phyloP scores from a whole-genome alignment of 345 rosid genomes.

The Excoecaria agallocha region DNA sequence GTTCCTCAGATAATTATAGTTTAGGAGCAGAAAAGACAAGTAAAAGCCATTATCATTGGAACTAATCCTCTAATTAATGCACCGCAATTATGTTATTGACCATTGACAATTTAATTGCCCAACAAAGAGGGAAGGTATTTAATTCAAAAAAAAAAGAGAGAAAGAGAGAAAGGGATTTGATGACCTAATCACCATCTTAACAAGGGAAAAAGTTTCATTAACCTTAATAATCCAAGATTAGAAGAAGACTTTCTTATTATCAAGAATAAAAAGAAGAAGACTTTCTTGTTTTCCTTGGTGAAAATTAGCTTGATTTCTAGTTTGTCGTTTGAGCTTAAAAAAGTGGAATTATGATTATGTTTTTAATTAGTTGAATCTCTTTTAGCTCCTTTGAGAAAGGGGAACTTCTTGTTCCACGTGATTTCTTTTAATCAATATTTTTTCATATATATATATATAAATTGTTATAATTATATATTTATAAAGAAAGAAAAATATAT shows the following conservation, averaged over 20 bases:
- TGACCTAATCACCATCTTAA: conserved; percentile 31
- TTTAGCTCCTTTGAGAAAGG: background rate
- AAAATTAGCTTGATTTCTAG: conserved; percentile 9
- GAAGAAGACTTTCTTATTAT: conserved; percentile 15
- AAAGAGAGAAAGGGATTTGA: conserved; percentile 13
- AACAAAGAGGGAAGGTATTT: conserved; percentile 25
- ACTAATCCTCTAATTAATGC: conserved; percentile 25
- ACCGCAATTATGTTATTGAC: conserved; percentile 38
- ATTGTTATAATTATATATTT: too few species aligned
- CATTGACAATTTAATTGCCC: conserved; percentile 36
- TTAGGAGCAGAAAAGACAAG: conserved; percentile 18
- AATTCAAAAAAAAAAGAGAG: background rate
- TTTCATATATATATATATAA: too few species aligned
- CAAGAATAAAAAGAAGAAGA: too few species aligned
- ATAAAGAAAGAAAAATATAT: too few species aligned
- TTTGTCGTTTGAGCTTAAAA: conserved; percentile 4
- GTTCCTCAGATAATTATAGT: background rate
- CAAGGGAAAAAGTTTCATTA: background rate
- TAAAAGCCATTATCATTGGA: conserved; percentile 41
- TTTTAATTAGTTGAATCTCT: conserved; percentile 7
- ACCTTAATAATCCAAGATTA: conserved; percentile 21
- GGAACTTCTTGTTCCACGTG: background rate
- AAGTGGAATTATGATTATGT: conserved; percentile 18
- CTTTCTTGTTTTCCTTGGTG: conserved; percentile 11
- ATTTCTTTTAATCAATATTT: conserved; percentile 8